These are phyloP conservation scores for Aspergillus cristatus DNA, from an alignment of 495 filamentous ascomycete species.

Conservation along the genomic window DNA sequence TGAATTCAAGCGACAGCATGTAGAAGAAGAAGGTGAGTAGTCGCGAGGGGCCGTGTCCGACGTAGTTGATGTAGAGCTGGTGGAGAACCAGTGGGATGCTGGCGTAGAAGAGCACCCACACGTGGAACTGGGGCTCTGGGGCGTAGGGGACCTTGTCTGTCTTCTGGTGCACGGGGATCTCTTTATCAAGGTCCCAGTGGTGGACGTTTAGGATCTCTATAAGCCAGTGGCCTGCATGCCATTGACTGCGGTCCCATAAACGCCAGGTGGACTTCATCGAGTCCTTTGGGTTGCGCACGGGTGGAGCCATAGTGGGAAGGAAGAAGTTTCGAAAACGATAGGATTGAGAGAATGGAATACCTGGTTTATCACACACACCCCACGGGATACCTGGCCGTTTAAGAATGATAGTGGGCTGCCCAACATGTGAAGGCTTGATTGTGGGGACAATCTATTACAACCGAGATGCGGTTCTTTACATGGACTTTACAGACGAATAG, in stretches of 20 bases:
- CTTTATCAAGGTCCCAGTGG: constrained; percentile 12
- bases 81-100: constrained; percentile 16
- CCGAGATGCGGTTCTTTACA: too few species aligned
- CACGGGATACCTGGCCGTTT: too few species aligned
- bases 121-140: constrained; percentile 12
- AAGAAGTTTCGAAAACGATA: too few species aligned
- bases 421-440: too few species aligned
- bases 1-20: constrained; percentile 6
- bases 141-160: constrained; percentile 21
- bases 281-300: constrained; percentile 14
- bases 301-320: neutral
- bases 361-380: too few species aligned
- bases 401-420: too few species aligned
- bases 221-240: constrained; percentile 14
- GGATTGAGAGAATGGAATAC: too few species aligned
- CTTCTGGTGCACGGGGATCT: constrained; percentile 18
- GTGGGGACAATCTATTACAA: too few species aligned
- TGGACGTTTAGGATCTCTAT: constrained; percentile 15
- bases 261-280: constrained; percentile 32
- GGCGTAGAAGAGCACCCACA: constrained; percentile 15
- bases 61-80: constrained; percentile 13
- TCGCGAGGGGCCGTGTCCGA: constrained; percentile 6
- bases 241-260: constrained; percentile 11
- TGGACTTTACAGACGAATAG: too few species aligned
- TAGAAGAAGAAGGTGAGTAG: constrained; percentile 17